phyloP scores from a whole-genome alignment of 495 filamentous ascomycete species.

The Penicillium samsonianum region DNA sequence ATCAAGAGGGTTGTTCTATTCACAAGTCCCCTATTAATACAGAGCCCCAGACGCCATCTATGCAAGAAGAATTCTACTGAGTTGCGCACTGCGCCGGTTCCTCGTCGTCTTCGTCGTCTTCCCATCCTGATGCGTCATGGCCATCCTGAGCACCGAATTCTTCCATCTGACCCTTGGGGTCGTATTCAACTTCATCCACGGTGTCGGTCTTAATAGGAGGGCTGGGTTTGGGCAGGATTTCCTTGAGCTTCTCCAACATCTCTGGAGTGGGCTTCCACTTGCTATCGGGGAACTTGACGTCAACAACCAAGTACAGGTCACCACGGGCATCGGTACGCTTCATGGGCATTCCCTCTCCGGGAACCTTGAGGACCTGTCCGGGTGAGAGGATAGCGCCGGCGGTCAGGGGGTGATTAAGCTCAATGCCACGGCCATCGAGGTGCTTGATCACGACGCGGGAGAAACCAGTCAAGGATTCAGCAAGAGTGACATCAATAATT shows the following conservation, averaged over 20 bases:
- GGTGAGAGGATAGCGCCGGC: conserved; percentile 75
- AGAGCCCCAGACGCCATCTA: conserved; percentile 32
- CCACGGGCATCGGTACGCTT: conserved; percentile 83
- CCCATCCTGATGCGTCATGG: conserved; percentile 71
- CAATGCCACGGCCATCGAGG: conserved; percentile 89
- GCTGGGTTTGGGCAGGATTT: conserved; percentile 68
- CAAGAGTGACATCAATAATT: conserved; percentile 73
- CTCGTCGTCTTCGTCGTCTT: conserved; percentile 73
- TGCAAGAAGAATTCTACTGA: conserved; percentile 61
- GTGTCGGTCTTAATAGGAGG: conserved; percentile 64
- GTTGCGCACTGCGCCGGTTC: conserved; percentile 75
- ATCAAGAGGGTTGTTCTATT: conserved; percentile 4
- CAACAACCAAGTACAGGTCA: conserved; percentile 82
- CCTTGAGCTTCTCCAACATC: conserved; percentile 64
- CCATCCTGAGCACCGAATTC: conserved; percentile 73
- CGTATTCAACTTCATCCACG: conserved; percentile 84
- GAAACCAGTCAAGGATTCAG: conserved; percentile 86
- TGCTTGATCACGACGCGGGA: conserved; percentile 88
- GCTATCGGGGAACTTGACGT: conserved; percentile 85
- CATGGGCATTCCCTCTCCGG: conserved; percentile 89
- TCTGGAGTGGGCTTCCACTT: conserved; percentile 74
- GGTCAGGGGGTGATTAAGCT: conserved; percentile 66
- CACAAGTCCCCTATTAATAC: conserved; percentile 16
- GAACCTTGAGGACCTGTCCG: conserved; percentile 78
- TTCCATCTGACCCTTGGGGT: conserved; percentile 76